Evolutionary conservation across 177 flowering plant genomes (phyloP).

Genomic region (Vitis hybrid): DNA sequence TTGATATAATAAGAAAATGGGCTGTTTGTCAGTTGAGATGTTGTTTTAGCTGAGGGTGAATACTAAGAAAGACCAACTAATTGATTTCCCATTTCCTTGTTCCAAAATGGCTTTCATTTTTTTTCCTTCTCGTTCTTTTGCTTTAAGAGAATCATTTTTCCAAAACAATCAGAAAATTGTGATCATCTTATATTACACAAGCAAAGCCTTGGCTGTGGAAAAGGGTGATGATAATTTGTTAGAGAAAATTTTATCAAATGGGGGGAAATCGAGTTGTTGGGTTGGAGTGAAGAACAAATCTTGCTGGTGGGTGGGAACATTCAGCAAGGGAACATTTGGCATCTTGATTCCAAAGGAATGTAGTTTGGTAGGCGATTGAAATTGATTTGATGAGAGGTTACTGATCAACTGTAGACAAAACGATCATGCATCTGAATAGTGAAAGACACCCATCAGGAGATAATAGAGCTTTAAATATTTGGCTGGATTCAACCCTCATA

Average conservation of each 20-base stretch:
- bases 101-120: not conserved
- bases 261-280: not conserved
- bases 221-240: too few species aligned
- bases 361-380: slow-evolving; percentile 12
- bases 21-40: slow-evolving; percentile 16
- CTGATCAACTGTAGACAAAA: too few species aligned
- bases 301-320: slow-evolving; percentile 4
- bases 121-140: too few species aligned
- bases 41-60: slow-evolving; percentile 10
- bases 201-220: too few species aligned
- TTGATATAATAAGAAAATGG: not conserved
- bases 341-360: slow-evolving; percentile 21
- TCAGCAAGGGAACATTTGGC: not conserved
- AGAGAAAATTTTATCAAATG: not conserved
- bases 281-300: slow-evolving; percentile 5
- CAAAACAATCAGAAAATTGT: too few species aligned
- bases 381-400: not conserved
- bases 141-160: too few species aligned
- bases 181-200: too few species aligned
- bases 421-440: too few species aligned
- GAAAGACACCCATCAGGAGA: too few species aligned
- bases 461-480: too few species aligned
- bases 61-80: slow-evolving; percentile 26
- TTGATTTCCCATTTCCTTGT: not conserved
- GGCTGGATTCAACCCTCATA: too few species aligned